phyloP scores from a whole-genome alignment of 116 monocot genomes.

The Zostera marina region DNA sequence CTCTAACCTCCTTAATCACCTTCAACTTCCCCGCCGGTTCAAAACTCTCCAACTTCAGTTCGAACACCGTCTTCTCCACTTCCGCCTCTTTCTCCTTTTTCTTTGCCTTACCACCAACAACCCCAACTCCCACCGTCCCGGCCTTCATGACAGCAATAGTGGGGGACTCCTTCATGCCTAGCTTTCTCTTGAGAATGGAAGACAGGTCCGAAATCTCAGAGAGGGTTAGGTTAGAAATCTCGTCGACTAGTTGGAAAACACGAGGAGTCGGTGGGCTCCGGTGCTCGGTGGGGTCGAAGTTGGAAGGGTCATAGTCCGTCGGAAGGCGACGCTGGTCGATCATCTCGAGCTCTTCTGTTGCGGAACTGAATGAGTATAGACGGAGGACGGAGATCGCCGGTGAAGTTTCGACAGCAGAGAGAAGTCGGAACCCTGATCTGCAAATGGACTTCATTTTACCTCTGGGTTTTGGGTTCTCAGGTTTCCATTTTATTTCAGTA shows the following conservation, averaged over 20 bases:
- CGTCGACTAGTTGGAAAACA: constrained; percentile 90
- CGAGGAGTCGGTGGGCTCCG: constrained; percentile 52
- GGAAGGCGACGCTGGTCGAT: constrained; percentile 70
- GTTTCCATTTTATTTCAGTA: not conserved
- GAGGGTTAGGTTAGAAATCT: constrained; percentile 61
- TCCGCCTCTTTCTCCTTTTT: constrained; percentile 37
- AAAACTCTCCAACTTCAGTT: constrained; percentile 68
- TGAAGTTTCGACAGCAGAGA: constrained; percentile 1
- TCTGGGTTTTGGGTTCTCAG: not conserved
- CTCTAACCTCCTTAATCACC: constrained; percentile 39
- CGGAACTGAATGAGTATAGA: constrained; percentile 9
- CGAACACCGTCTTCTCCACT: constrained; percentile 88
- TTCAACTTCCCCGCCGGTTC: constrained; percentile 57
- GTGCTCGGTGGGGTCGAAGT: constrained; percentile 55
- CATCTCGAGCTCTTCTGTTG: constrained; percentile 21
- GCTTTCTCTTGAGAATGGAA: constrained; percentile 31
- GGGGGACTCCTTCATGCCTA: constrained; percentile 32
- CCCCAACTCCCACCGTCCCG: constrained; percentile 14
- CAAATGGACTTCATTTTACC: constrained; percentile 25
- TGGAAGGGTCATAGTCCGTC: constrained; percentile 58
- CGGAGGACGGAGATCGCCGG: constrained; percentile 6
- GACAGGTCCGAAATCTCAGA: constrained; percentile 55
- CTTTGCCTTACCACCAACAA: constrained; percentile 5
- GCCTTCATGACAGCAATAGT: constrained; percentile 47
- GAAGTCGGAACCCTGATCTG: constrained; percentile 12